Conservation (phyloP, 2,329 filamentous ascomycete genomes). For the Aspergillus sp. region DNA sequence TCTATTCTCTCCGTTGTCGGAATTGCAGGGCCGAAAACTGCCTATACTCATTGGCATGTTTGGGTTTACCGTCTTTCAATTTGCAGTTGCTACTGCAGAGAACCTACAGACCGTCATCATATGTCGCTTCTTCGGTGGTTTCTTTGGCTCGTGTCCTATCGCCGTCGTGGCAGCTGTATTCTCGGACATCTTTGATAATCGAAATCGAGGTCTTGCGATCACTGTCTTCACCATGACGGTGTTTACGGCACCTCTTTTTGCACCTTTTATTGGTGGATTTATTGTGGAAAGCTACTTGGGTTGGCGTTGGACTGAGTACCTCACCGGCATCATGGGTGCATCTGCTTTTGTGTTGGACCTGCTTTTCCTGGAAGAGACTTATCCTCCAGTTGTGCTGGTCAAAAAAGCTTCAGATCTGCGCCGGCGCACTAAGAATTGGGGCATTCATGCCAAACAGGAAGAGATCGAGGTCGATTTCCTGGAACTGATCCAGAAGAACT, state of each 20-base stretch:
- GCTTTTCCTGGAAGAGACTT: conserved; percentile 46
- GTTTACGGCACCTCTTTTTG: conserved; percentile 46
- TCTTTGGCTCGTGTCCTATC: conserved; percentile 48
- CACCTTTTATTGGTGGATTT: conserved; percentile 50
- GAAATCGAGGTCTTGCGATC: conserved; percentile 36
- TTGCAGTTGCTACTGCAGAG: conserved; percentile 34
- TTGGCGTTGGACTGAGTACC: conserved; percentile 46
- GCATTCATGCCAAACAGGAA: conserved; percentile 47
- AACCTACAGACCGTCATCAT: conserved; percentile 33
- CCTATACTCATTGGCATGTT: conserved; percentile 38
- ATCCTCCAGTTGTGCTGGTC: conserved; percentile 47
- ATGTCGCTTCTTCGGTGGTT: conserved; percentile 45
- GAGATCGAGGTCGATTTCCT: conserved; percentile 44
- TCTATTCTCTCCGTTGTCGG: conserved; percentile 54
- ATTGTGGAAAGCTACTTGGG: conserved; percentile 44
- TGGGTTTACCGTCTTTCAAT: conserved; percentile 35
- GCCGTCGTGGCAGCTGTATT: conserved; percentile 51
- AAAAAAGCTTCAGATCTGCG: conserved; percentile 46
- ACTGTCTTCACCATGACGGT: conserved; percentile 46
- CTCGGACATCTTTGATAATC: conserved; percentile 50
- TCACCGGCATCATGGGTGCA: conserved; percentile 46
- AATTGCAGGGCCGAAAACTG: conserved; percentile 52
- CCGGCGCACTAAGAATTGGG: conserved; percentile 48
- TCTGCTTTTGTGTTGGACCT: conserved; percentile 25
- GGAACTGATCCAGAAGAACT: conserved; percentile 41